Conservation (phyloP, 2,329 filamentous ascomycete species). For the Lachnellula occidentalis region DNA sequence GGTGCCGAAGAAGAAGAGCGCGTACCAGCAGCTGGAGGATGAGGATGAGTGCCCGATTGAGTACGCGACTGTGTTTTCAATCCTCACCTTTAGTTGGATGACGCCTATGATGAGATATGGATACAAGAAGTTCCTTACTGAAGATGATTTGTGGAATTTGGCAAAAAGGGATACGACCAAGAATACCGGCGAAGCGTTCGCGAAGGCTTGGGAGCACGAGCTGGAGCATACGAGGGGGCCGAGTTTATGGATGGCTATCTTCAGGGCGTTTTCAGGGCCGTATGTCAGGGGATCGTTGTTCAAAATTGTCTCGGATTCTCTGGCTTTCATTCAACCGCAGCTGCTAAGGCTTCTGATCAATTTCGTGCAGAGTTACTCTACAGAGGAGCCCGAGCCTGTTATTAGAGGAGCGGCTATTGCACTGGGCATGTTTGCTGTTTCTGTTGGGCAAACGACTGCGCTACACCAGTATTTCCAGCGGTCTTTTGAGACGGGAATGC, state of each 20-base stretch:
- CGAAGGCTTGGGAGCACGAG: slow-evolving; percentile 71
- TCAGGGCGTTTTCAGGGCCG: slow-evolving; percentile 77
- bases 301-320: slow-evolving; percentile 80
- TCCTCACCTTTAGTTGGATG: slow-evolving; percentile 97
- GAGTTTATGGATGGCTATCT: slow-evolving; percentile 81
- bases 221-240: slow-evolving; percentile 64
- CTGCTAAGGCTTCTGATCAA: slow-evolving; percentile 76
- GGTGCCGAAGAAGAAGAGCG: slow-evolving; percentile 62
- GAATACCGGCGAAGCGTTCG: slow-evolving; percentile 63
- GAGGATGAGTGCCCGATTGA: slow-evolving; percentile 68
- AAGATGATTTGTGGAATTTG: slow-evolving; percentile 93
- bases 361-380: slow-evolving; percentile 66
- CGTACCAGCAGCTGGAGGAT: slow-evolving; percentile 61
- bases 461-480: slow-evolving; percentile 98
- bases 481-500: slow-evolving; percentile 93
- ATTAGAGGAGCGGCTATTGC: slow-evolving; percentile 84
- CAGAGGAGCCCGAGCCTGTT: slow-evolving; percentile 62
- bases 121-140: slow-evolving; percentile 85
- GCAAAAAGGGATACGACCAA: slow-evolving; percentile 74
- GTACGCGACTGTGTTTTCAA: slow-evolving; percentile 90
- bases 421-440: slow-evolving; percentile 85
- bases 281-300: slow-evolving; percentile 78
- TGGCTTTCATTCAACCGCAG: slow-evolving; percentile 89
- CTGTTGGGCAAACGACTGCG: slow-evolving; percentile 78
- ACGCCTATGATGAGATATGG: slow-evolving; percentile 95